Evolutionary conservation across 495 filamentous ascomycete species (phyloP), one percentile per base, ranked within the genome.

Genomic region (Neurospora sp.): DNA sequence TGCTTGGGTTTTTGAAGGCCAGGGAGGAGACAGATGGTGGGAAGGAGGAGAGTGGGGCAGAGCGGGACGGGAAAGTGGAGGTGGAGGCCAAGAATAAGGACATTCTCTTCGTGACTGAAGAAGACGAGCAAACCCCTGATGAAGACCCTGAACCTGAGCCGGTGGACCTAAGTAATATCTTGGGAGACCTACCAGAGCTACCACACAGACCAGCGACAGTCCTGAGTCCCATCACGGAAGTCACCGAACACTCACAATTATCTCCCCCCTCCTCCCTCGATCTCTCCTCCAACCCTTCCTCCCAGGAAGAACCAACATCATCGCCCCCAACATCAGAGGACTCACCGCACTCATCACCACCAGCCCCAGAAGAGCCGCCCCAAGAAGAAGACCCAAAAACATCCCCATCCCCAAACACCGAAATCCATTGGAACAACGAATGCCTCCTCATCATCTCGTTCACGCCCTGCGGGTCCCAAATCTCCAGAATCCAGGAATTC

Each of bases 401-500:
- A 46, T 9, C 41, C 41, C 18, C 41, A 44, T 0, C 44, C n/a
- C 3, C 44, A 20, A 53, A 27, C 20, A 59, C 20, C 48, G 22
- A 16, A 1, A 27, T 18, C 14, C 53, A 76, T 20, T 84, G 82
- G 81, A 72, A 31, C 9, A 84, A 84, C 71, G 83, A 85, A 73
- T 85, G 83, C 39, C 72, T 84, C 11, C 71, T 84, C 77, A 78
- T 82, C 27, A 76, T 85, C 39, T 70, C 73, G 35, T 44, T 84
- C 20, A 76, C 74, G 6, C 71, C 72, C 0, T 80, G 83, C 69
- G 80, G 79, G 3, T 69, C 31, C 6, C 42, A 78, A 69, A 78
- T 84, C 18, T 70, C 72, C 9, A 73, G 74, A 39, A 75, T 83
- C 44, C 74, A 70, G 35, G 83, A 85, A 78, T 84, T 83, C 72